Percentiles rank a stretch among this genome's conserved stretches.
phyloP scores from a whole-genome alignment of 441 rosid species.

The Populus tomentosa region DNA sequence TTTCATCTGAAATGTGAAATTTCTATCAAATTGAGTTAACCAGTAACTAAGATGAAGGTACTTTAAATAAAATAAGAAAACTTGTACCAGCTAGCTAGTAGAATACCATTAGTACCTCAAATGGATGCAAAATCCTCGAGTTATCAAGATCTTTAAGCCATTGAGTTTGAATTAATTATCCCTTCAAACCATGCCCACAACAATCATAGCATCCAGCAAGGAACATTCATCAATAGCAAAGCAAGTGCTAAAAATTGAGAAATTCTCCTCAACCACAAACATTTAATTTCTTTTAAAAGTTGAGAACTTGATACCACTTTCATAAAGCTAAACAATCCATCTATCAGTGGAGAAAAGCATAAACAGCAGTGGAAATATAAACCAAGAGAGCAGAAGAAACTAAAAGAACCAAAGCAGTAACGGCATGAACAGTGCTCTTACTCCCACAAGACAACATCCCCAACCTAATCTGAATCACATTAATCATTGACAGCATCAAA shows the following conservation, averaged over 20 bases:
- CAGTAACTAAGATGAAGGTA: neutral
- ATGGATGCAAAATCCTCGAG: neutral
- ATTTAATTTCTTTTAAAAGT: neutral
- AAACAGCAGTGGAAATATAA: conserved; percentile 77
- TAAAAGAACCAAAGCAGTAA: conserved; percentile 46
- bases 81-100: too few species aligned
- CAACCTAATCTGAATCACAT: conserved; percentile 79
- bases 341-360: conserved; percentile 73
- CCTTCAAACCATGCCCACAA: neutral
- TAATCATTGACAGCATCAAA: conserved; percentile 77
- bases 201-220: neutral
- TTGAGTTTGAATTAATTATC: neutral
- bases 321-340: neutral
- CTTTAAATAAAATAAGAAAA: neutral
- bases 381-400: conserved; percentile 77
- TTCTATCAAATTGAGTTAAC: neutral
- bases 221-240: neutral
- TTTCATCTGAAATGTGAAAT: neutral
- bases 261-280: neutral
- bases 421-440: conserved; percentile 56
- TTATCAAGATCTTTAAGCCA: neutral
- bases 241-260: neutral
- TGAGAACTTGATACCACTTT: neutral
- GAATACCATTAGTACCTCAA: neutral
- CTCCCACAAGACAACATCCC: conserved; percentile 94